phyloP scores from a whole-genome alignment of 768 basidiomycete species.

The Suillus placidus region DNA sequence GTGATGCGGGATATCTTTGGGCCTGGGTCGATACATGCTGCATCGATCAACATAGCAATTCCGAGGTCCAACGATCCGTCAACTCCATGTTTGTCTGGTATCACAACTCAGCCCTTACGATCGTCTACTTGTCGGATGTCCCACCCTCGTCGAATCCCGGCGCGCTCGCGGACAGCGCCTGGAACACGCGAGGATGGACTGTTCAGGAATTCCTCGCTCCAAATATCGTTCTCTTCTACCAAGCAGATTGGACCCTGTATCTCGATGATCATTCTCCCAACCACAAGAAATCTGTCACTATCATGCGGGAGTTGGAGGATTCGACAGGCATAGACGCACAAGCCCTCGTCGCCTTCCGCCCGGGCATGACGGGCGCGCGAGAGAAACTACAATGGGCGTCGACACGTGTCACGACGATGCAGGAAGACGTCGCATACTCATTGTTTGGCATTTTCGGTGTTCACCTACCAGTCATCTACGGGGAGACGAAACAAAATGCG shows the following conservation, averaged over 20 bases:
- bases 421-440: constrained; percentile 11
- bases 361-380: not conserved
- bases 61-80: constrained; percentile 11
- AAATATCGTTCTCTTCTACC: not conserved
- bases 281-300: not conserved
- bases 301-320: not conserved
- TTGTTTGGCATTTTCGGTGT: constrained; percentile 7
- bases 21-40: constrained; percentile 19
- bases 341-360: not conserved
- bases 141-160: not conserved
- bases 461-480: constrained; percentile 4
- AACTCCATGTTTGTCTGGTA: constrained; percentile 11
- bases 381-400: constrained; percentile 5
- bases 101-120: constrained; percentile 1
- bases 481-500: constrained; percentile 5
- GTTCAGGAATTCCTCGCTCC: constrained; percentile 8
- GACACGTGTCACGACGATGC: not conserved
- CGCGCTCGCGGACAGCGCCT: not conserved
- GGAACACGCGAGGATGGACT: constrained; percentile 9
- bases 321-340: not conserved
- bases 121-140: constrained; percentile 9
- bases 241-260: not conserved
- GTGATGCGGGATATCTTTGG: not conserved
- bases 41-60: constrained; percentile 16
- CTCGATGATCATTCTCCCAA: not conserved